phyloP scores from a whole-genome alignment of 352 stramenopile genomes.

The Thraustotheca clavata region DNA sequence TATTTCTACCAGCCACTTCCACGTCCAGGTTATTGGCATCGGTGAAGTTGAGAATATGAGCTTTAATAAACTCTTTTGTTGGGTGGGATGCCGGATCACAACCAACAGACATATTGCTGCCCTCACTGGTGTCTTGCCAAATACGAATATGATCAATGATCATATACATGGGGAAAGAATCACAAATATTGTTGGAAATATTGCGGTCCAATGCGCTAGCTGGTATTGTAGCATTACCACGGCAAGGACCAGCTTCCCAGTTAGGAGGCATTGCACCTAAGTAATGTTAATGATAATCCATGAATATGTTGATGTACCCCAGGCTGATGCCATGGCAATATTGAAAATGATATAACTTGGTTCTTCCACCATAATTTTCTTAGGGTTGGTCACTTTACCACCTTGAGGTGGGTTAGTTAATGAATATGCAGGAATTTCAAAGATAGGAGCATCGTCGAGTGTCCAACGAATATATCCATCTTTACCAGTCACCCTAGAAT shows the following conservation, averaged over 20 bases:
- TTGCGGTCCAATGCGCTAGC: slow-evolving; percentile 20
- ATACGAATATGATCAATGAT: slow-evolving; percentile 77
- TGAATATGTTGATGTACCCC: slow-evolving; percentile 23
- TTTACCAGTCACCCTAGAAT: slow-evolving; percentile 32
- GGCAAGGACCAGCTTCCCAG: slow-evolving; percentile 32
- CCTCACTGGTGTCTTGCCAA: slow-evolving; percentile 47
- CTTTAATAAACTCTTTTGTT: slow-evolving; percentile 63
- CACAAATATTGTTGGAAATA: slow-evolving; percentile 49
- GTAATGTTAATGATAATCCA: not conserved
- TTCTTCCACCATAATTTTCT: slow-evolving; percentile 86
- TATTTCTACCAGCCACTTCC: slow-evolving; percentile 38
- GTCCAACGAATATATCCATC: slow-evolving; percentile 40
- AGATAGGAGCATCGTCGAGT: slow-evolving; percentile 72
- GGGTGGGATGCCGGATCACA: slow-evolving; percentile 55
- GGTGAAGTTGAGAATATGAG: slow-evolving; percentile 66
- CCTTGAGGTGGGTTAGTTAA: slow-evolving; percentile 36
- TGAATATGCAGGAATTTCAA: slow-evolving; percentile 52
- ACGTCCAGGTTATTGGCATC: slow-evolving; percentile 48
- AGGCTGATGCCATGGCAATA: slow-evolving; percentile 84
- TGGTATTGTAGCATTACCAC: slow-evolving; percentile 34
- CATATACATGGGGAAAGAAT: slow-evolving; percentile 72
- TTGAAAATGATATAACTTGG: slow-evolving; percentile 91
- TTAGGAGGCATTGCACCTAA: slow-evolving; percentile 47
- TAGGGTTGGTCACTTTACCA: slow-evolving; percentile 31
- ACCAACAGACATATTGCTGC: slow-evolving; percentile 44